These are phyloP conservation scores for Oryza longistaminata DNA, from an alignment of 176 grass and related monocot species.

Conservation along the genomic window DNA sequence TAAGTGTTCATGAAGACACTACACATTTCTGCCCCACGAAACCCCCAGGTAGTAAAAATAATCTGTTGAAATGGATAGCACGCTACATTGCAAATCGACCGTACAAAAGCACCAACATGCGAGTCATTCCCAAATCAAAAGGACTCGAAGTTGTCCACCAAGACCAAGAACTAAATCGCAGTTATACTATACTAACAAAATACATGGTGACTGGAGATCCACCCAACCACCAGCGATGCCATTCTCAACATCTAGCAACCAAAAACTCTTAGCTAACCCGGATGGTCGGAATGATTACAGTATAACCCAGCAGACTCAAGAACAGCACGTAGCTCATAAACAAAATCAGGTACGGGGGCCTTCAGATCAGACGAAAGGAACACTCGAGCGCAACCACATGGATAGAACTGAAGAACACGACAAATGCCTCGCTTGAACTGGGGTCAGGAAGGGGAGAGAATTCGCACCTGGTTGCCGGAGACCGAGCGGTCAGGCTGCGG, in stretches of 20 bases:
- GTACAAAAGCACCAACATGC: not conserved
- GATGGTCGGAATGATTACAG: not conserved
- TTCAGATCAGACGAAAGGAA: not conserved
- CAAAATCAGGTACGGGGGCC: not conserved
- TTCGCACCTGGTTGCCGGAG: not conserved
- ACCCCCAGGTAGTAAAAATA: not conserved
- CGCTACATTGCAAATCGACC: not conserved
- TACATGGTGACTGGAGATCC: not conserved
- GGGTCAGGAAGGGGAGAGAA: not conserved
- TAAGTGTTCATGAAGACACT: not conserved
- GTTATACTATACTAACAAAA: not conserved
- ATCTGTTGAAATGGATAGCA: not conserved
- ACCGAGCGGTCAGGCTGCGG: not conserved
- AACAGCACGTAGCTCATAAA: not conserved
- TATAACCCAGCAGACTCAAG: not conserved
- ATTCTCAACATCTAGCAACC: not conserved
- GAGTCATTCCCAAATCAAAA: not conserved
- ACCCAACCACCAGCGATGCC: not conserved
- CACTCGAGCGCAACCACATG: not conserved
- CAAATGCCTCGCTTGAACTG: not conserved
- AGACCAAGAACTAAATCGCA: not conserved
- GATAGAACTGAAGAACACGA: not conserved
- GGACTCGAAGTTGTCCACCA: not conserved
- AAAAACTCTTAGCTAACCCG: not conserved
- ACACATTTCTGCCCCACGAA: not conserved